phyloP scores from a whole-genome alignment of 139 green algal genomes.

The Coccomyxa sp. region DNA sequence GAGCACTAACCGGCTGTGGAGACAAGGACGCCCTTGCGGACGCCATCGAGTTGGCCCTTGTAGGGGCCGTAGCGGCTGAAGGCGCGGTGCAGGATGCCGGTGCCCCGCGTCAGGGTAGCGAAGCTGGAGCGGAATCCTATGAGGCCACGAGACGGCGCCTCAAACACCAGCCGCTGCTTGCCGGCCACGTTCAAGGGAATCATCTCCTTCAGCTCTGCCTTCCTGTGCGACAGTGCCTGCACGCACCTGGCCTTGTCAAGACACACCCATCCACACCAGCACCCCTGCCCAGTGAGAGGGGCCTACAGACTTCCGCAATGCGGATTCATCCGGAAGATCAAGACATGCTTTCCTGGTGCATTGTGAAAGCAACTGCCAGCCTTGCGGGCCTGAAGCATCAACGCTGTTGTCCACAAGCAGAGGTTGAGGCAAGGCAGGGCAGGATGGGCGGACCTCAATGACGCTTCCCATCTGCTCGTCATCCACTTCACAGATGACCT shows the following conservation, averaged over 20 bases:
- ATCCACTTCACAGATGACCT: constrained; percentile 80
- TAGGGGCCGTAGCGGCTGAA: constrained; percentile 59
- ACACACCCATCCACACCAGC: no score
- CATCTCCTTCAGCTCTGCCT: constrained; percentile 69
- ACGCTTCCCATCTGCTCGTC: constrained; percentile 49
- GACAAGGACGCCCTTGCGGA: constrained; percentile 72
- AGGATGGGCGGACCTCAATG: constrained; percentile 44
- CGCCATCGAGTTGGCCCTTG: constrained; percentile 48
- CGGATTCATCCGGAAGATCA: no score
- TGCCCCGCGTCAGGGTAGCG: constrained; percentile 66
- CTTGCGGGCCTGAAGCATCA: no score
- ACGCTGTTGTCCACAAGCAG: no score
- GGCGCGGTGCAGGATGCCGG: constrained; percentile 71
- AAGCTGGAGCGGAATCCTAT: constrained; percentile 73
- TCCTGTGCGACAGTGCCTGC: constrained; percentile 5
- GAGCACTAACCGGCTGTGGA: constrained; percentile 23
- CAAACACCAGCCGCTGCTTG: constrained; percentile 67
- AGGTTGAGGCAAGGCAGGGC: no score
- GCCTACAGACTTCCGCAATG: no score
- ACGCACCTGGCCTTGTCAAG: no score
- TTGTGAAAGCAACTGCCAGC: no score
- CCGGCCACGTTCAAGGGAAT: constrained; percentile 29
- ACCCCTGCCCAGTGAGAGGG: no score
- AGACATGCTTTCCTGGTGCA: no score
- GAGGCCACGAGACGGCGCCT: constrained; percentile 61